Conservation (phyloP, 2,329 filamentous ascomycete species). For the Cyphellophora attinorum region DNA sequence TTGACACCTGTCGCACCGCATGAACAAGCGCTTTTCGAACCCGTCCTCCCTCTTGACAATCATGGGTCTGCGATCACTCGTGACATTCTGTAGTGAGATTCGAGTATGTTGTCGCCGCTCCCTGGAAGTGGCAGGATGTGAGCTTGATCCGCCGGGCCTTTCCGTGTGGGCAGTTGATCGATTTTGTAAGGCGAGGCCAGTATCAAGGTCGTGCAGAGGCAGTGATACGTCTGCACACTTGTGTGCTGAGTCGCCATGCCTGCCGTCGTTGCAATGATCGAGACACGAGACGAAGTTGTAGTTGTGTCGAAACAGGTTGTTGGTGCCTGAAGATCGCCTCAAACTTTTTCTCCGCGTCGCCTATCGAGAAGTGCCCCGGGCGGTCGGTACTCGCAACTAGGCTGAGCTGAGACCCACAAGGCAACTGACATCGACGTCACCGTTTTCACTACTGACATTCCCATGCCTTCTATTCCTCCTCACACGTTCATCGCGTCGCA, state of each 20-base stretch:
- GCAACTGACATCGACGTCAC: too few species aligned
- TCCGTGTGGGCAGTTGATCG: slow-evolving; percentile 42
- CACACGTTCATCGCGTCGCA: too few species aligned
- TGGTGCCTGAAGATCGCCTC: too few species aligned
- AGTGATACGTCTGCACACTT: slow-evolving; percentile 42
- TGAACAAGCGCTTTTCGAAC: slow-evolving; percentile 55
- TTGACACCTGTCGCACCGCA: slow-evolving; percentile 52
- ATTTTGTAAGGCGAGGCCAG: slow-evolving; percentile 50
- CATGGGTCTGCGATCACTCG: slow-evolving; percentile 37
- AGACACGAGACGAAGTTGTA: too few species aligned
- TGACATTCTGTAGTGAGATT: slow-evolving; percentile 38
- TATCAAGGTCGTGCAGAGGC: slow-evolving; percentile 56
- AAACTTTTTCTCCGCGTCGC: too few species aligned
- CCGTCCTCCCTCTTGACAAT: slow-evolving; percentile 51
- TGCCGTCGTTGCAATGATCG: too few species aligned
- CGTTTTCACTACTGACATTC: too few species aligned
- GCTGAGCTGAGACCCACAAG: too few species aligned
- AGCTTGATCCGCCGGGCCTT: slow-evolving; percentile 41
- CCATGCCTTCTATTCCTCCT: too few species aligned
- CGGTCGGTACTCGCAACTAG: too few species aligned
- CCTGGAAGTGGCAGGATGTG: slow-evolving; percentile 53
- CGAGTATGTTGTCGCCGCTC: slow-evolving; percentile 18
- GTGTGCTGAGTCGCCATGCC: background rate
- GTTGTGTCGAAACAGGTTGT: too few species aligned
- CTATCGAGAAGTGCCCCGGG: too few species aligned